A percentile compares a stretch with the other conserved stretches of the same genome.
Evolutionary conservation across 805 yeast species (phyloP).

Genomic region (Schwanniomyces vanrijiae): DNA sequence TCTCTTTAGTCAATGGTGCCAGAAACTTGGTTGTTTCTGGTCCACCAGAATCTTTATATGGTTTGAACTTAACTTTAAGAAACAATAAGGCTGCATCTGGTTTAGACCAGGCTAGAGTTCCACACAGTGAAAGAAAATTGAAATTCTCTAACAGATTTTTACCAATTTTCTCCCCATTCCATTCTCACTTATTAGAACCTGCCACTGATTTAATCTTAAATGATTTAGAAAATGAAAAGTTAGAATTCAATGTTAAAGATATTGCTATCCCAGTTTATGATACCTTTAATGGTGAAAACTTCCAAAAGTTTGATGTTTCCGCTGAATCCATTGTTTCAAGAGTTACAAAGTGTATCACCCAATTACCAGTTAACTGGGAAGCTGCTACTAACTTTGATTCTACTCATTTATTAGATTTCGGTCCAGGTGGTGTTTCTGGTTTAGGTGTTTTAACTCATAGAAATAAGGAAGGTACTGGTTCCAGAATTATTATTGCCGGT

Average conservation of each 20-base stretch:
- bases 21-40: conserved; percentile 94
- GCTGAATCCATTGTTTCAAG: conserved; percentile 61
- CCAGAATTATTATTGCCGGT: conserved; percentile 91
- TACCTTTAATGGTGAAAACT: conserved; percentile 80
- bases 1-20: conserved; percentile 93
- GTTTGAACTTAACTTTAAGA: conserved; percentile 88
- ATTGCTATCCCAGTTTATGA: conserved; percentile 87
- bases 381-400: conserved; percentile 74
- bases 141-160: conserved; percentile 90
- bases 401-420: conserved; percentile 93
- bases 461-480: conserved; percentile 98
- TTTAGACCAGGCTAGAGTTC: conserved; percentile 92
- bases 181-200: conserved; percentile 76
- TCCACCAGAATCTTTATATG: conserved; percentile 97
- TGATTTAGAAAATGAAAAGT: conserved; percentile 59
- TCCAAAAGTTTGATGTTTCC: conserved; percentile 46
- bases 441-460: conserved; percentile 94
- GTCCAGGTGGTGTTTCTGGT: conserved; percentile 99
- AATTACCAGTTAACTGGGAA: conserved; percentile 95
- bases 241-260: conserved; percentile 54
- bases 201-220: conserved; percentile 66
- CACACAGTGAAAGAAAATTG: conserved; percentile 89
- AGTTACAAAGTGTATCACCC: conserved; percentile 79
- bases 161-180: conserved; percentile 97
- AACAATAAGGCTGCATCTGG: conserved; percentile 94